Evolutionary conservation across 1,284 basidiomycete genomes (phyloP), one percentile per base, ranked within the genome.

Genomic region (Crepidotus sp.): DNA sequence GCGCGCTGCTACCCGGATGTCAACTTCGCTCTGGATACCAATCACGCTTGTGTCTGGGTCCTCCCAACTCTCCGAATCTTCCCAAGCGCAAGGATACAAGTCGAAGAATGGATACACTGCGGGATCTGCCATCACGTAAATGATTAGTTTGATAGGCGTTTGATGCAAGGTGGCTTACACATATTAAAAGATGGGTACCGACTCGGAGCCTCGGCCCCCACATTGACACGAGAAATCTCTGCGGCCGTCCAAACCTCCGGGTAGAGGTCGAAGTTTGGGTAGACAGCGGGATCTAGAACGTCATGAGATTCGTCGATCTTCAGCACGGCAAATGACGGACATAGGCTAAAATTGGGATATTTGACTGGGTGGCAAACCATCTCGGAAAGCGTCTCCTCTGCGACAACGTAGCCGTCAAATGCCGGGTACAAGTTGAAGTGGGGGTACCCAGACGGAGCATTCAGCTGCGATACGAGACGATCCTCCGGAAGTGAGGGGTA

Each of bases 121-220:
- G 7, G 54, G 53, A 48, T 55, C 57, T 46, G 13, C 6, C 18
- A 24, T 19, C n/a, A 45, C 19, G 22, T 8, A n/a, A 15, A 18
- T 14, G 1, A 32, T 22, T 32, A 30, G 25, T 39, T 31, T 7
- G 11, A 17, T 6, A 11, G 2, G 17, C 13, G 2, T 30, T 6
- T 14, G 14, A 15, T 15, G 3, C 9, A 15, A 22, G 22, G 8
- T 11, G 9, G 45, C 62, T 41, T 53, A 64, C 65, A 67, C 33
- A 63, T 42, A 32, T 60, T 48, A 29, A 65, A 59, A n/a, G 48
- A 42, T 7, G 62, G 62, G 51, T 66, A 65, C 27, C 42, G 41
- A n/a, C n/a, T n/a, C n/a, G n/a, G n/a, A 21, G 34, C 30, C 15
- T 37, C 39, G 10, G 35, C 34, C 14, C 39, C 29, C 18, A 46